Conservation (phyloP, 139 green algal species). For the Coelastrella sp. region DNA sequence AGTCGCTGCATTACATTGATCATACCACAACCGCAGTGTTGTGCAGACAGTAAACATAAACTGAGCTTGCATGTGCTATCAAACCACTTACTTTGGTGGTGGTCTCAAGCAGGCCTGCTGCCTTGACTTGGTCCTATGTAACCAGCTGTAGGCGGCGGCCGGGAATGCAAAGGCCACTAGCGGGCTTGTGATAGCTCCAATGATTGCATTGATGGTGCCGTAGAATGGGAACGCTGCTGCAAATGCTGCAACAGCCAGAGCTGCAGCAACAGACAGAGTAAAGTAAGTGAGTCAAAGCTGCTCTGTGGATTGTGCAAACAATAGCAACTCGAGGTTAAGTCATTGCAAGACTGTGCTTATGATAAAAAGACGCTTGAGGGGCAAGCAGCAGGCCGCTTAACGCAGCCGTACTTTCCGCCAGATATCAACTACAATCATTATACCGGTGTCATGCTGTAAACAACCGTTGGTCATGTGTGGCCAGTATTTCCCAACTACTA, state of each 20-base stretch:
- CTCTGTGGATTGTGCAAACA: too few relatives aligned
- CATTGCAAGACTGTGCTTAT: neutral
- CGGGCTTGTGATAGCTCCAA: conserved; percentile 37
- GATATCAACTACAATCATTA: too few relatives aligned
- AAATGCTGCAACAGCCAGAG: conserved; percentile 19
- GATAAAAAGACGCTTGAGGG: too few relatives aligned
- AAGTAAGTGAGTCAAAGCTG: too few relatives aligned
- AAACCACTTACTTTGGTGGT: neutral
- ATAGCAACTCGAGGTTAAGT: too few relatives aligned
- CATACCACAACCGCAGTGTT: neutral
- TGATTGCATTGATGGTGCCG: conserved; percentile 46
- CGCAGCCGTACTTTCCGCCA: too few relatives aligned
- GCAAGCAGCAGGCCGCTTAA: too few relatives aligned
- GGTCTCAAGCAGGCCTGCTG: conserved; percentile 9
- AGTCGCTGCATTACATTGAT: neutral
- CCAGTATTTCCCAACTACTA: too few relatives aligned
- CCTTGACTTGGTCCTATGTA: neutral
- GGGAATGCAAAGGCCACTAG: conserved; percentile 48
- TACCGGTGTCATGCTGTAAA: too few relatives aligned
- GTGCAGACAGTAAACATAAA: too few relatives aligned
- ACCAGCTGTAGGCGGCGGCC: conserved; percentile 42
- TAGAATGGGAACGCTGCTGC: conserved; percentile 42
- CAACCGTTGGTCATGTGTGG: too few relatives aligned
- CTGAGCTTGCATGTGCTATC: neutral
- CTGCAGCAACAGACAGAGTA: too few relatives aligned